Evolutionary conservation across 1,284 basidiomycete genomes (phyloP), one percentile per base, ranked within the genome.

Genomic region (Apiotrichum veenhuisii): DNA sequence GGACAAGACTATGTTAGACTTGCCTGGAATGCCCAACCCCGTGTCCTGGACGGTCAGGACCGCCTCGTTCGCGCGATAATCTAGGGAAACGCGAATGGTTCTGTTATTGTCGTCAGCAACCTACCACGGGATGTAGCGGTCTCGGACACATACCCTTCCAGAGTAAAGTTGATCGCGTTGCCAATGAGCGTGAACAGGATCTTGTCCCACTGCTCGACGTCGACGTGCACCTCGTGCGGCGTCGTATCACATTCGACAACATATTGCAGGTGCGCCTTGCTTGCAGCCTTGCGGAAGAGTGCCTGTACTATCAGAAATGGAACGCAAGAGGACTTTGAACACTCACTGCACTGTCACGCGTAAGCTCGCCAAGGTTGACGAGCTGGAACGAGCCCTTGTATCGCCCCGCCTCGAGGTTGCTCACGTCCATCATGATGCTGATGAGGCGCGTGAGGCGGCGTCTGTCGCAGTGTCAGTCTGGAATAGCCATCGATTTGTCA

Each of bases 191-290:
- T 77, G 67, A 73, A 77, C 17, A 76, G 61, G 55, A 79, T 71
- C 62, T 79, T 80, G 54, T 80, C 79, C 74, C 76, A 79, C 33
- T 78, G 70, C 26, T 79, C 78, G 0, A 68, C 61, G 60, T 75
- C 74, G 49, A 79, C 69, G 57, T 71, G 80, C 10, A 72, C 69
- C 18, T 70, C 64, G 33, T 55, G 47, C 10, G 64, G 65, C 1
- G 58, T 41, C 12, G 68, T 52, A 50, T 79, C 77, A 52, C 73
- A 73, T 3, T 78, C 71, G 27, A 79, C 67, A 3, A 63, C 42
- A 54, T 72, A 78, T 25, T 65, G 20, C 30, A 80, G 64, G 8
- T 66, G 65, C 8, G 66, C 71, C 45, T 52, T 58, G 33, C 72
- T 65, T 14, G 72, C 68, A 0, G 73, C 65, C 0, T 64, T 63